These are phyloP conservation scores for Colletotrichum paranaense DNA, from an alignment of 2,329 filamentous ascomycete genomes.

Conservation along the genomic window DNA sequence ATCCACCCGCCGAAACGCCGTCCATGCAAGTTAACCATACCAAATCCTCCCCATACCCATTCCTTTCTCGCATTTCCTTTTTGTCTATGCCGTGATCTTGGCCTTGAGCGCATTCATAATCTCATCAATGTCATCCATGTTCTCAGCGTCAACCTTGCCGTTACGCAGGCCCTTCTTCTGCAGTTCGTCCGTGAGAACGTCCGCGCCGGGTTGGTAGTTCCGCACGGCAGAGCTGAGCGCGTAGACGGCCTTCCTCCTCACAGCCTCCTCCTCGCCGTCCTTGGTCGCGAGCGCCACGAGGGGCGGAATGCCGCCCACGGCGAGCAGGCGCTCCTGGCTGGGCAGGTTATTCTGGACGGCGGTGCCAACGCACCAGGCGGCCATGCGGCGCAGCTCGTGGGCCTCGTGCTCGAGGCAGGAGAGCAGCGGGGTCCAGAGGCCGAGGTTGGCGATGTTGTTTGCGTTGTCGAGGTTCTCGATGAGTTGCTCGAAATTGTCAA, in stretches of 20 bases:
- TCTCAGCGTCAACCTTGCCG: constrained; percentile 77
- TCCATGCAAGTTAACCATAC: constrained; percentile 43
- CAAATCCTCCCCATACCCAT: neutral
- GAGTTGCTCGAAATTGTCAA: constrained; percentile 95
- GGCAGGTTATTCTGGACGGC: constrained; percentile 96
- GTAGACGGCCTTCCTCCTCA: constrained; percentile 88
- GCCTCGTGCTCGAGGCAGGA: constrained; percentile 75
- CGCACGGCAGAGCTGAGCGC: constrained; percentile 87
- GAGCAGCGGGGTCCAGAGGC: constrained; percentile 85
- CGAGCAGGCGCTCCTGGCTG: constrained; percentile 78
- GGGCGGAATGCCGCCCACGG: constrained; percentile 74
- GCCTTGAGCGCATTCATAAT: constrained; percentile 75
- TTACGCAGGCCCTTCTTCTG: constrained; percentile 65
- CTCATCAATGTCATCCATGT: constrained; percentile 88
- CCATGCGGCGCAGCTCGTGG: constrained; percentile 80
- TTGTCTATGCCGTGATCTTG: constrained; percentile 42
- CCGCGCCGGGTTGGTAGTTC: constrained; percentile 89
- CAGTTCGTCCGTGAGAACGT: constrained; percentile 73
- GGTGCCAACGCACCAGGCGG: constrained; percentile 94
- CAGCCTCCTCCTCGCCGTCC: constrained; percentile 68
- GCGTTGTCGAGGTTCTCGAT: constrained; percentile 96
- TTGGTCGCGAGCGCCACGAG: constrained; percentile 75
- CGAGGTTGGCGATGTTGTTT: constrained; percentile 86
- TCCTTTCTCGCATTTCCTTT: constrained; percentile 12
- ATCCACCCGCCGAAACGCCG: constrained; percentile 48